Evolutionary conservation across 2,329 filamentous ascomycete genomes (phyloP), one percentile per base, ranked within the genome.

Genomic region (Aspergillus piperis): DNA sequence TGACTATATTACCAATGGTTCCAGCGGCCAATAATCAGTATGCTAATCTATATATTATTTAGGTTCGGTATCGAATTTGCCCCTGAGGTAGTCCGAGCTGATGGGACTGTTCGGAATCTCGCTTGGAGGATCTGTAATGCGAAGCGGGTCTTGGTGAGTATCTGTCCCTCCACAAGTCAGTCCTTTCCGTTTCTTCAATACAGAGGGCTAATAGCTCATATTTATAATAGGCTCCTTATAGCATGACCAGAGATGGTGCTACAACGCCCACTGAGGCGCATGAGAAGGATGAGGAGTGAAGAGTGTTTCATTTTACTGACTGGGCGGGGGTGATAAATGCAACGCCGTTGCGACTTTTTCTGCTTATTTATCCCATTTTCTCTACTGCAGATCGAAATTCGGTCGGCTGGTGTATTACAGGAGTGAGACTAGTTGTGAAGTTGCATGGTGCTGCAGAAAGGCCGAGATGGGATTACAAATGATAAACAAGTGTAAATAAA

Each of bases 121-220:
- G 92, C 93, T 5, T 97, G 94, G 93, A 86, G 95, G 71, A 91
- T 99, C 64, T 95, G 90, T 75, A 96, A 96, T 74, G 95, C 95
- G 38, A 97, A 97, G 82, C 91, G 93, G 78, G 95, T 96, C 65
- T 77, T 98, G 78, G 92, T 96, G 81, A 80, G 90, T 84, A 39
- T 41, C 59, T 30, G 47, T 8, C 0, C 11, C 11, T 17, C 1
- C 27, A 30, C 17, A 19, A 19, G 2, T 19, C 17, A 19, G 17
- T 19, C 17, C 17, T 19, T 19, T 19, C 17, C 17, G 17, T 19
- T 19, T 19, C 17, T 19, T 19, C 17, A 19, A 19, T 19, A 19
- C 17, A 19, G 17, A 19, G 17, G 17, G 8, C n/a, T 54, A 39
- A 19, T 19, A 38, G 13, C 21, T 41, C 10, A 56, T 36, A 23